phyloP scores from a whole-genome alignment of 2,329 filamentous ascomycete genomes.

The Whalleya microplaca region DNA sequence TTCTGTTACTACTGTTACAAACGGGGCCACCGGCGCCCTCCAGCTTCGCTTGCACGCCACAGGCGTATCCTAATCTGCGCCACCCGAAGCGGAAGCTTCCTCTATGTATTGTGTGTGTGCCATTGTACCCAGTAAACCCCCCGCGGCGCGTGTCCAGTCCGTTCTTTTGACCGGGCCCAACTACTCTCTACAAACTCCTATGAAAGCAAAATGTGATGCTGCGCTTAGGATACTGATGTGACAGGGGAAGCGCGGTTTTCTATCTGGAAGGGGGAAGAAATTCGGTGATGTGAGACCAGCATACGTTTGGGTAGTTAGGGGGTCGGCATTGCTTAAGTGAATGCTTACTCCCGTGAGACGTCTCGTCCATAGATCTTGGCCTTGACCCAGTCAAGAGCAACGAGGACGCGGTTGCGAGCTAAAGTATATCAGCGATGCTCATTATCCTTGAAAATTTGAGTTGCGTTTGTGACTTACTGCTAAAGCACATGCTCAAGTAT shows the following conservation, averaged over 20 bases:
- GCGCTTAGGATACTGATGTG: background rate
- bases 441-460: background rate
- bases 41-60: slow-evolving; percentile 7
- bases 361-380: slow-evolving; percentile 96
- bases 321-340: background rate
- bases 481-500: slow-evolving; percentile 99
- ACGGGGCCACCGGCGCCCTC: slow-evolving; percentile 3
- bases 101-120: slow-evolving; percentile 1
- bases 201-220: background rate
- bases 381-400: slow-evolving; percentile 95
- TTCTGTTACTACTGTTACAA: slow-evolving; percentile 14
- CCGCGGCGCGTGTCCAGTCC: slow-evolving; percentile 6
- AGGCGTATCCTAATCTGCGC: slow-evolving; percentile 12
- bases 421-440: slow-evolving; percentile 25
- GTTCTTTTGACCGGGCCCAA: slow-evolving; percentile 6
- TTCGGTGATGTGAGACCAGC: background rate
- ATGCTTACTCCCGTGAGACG: slow-evolving; percentile 75
- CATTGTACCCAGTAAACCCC: slow-evolving; percentile 6
- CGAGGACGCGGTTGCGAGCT: slow-evolving; percentile 93
- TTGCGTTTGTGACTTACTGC: slow-evolving; percentile 69
- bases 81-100: slow-evolving; percentile 7
- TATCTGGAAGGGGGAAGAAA: background rate
- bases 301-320: background rate
- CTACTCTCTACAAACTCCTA: background rate
- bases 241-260: background rate